Conservation (phyloP, 2,329 filamentous ascomycete species). For the Lizonia empirigonia region DNA sequence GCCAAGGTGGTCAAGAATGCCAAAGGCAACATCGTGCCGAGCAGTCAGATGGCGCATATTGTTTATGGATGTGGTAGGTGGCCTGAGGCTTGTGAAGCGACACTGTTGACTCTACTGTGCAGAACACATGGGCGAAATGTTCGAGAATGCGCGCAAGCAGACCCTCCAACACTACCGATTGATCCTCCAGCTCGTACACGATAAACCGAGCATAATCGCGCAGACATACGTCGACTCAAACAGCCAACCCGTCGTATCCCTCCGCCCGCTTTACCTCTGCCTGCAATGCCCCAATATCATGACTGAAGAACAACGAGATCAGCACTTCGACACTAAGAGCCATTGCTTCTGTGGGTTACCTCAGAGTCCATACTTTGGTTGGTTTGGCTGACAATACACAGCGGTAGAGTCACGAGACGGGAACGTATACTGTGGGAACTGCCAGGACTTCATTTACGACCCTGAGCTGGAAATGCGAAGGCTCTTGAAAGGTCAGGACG, state of each 20-base stretch:
- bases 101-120: slow-evolving; percentile 27
- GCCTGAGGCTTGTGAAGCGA: not conserved
- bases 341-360: slow-evolving; percentile 71
- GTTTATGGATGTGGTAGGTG: slow-evolving; percentile 52
- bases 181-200: slow-evolving; percentile 72
- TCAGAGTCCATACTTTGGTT: slow-evolving; percentile 1
- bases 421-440: slow-evolving; percentile 78
- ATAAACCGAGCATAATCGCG: slow-evolving; percentile 66
- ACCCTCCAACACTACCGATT: slow-evolving; percentile 75
- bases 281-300: slow-evolving; percentile 70
- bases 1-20: slow-evolving; percentile 53
- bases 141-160: slow-evolving; percentile 70
- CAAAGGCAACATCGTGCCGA: slow-evolving; percentile 48
- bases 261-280: slow-evolving; percentile 63
- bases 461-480: slow-evolving; percentile 78
- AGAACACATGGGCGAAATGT: slow-evolving; percentile 76
- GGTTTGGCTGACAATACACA: slow-evolving; percentile 46
- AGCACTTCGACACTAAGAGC: slow-evolving; percentile 70
- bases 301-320: slow-evolving; percentile 67
- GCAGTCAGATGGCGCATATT: slow-evolving; percentile 49
- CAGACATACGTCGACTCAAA: slow-evolving; percentile 64
- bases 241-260: slow-evolving; percentile 61
- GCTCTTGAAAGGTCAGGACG: slow-evolving; percentile 66
- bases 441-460: slow-evolving; percentile 82
- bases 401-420: slow-evolving; percentile 80